Base-by-base conservation (phyloP, 2,329 filamentous ascomycete species). In the Hawksworthiomyces lignivorus region DNA sequence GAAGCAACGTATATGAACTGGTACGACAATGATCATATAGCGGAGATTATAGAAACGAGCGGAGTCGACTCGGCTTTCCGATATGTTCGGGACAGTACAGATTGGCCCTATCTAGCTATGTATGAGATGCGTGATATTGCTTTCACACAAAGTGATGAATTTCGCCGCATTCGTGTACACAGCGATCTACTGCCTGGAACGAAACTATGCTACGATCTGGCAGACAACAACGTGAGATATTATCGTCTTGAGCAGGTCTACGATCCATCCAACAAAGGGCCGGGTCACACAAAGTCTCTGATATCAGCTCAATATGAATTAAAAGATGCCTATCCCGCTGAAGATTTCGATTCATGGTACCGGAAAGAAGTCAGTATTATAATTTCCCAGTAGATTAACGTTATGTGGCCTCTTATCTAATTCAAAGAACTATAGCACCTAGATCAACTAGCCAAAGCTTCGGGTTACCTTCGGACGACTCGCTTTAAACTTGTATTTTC, bases 1-100 rank as follows among this genome's bases (percentile, higher is more conserved):
- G 56, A 61, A 38, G 20, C 48, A 10, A 52, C 52, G 7, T 64
- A 54, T 37, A 41, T 62, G 30, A 49, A 54, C 35, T 65, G 62
- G 62, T 64, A 64, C 48, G 62, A 63, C 37, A 50, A 62, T 15
- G 60, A 62, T 26, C 62, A 65, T 47, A 63, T 64, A 26, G 47
- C 58, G 14, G 61, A 64, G 41, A 56, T 64, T 19, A 44, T 63
- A 6, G 41, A 46, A 19, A 63, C 56, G 3, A 54, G 51, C 22
- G 58, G 58, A 19, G 57, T 65, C 24, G 45, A 53, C 17, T 56
- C 51, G 12, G 60, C 54, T 1, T 57, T 59, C 36, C 60, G 62
- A 20, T 63, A 53, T 43, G 46, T 56, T 6, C 50, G 60, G 37
- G 12, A 20, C 12, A 29, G 26, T 7, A 50, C 52, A 28, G 46